These are phyloP conservation scores for Epichloe baconii DNA, from an alignment of 2,329 filamentous ascomycete genomes.

Conservation along the genomic window DNA sequence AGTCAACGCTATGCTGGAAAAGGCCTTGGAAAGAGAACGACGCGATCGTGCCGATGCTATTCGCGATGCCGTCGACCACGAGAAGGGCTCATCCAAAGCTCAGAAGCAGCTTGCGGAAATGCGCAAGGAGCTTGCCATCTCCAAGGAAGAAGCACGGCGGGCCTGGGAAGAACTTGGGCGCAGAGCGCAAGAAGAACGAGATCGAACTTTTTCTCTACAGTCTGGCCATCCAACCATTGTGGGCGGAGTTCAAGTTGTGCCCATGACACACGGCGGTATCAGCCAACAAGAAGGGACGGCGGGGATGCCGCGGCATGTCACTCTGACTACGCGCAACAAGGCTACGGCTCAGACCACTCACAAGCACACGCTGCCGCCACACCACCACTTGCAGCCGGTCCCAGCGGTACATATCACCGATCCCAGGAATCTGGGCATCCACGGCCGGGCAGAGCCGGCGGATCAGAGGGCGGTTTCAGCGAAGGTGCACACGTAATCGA, in stretches of 20 bases:
- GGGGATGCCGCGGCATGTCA: slow-evolving; percentile 20
- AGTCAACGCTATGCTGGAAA: slow-evolving; percentile 66
- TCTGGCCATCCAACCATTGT: slow-evolving; percentile 81
- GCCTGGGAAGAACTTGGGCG: slow-evolving; percentile 96
- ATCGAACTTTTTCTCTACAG: slow-evolving; percentile 72
- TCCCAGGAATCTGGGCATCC: slow-evolving; percentile 12
- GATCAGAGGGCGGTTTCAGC: slow-evolving; percentile 49
- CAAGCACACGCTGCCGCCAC: slow-evolving; percentile 30
- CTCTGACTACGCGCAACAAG: slow-evolving; percentile 16
- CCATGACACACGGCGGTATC: slow-evolving; percentile 64
- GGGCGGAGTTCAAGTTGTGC: slow-evolving; percentile 88
- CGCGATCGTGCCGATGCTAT: slow-evolving; percentile 55
- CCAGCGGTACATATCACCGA: slow-evolving; percentile 12
- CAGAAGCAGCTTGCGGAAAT: slow-evolving; percentile 79
- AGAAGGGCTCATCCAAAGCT: slow-evolving; percentile 59
- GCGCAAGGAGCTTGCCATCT: slow-evolving; percentile 85
- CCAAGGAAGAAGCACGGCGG: slow-evolving; percentile 86
- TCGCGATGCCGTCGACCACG: slow-evolving; percentile 50
- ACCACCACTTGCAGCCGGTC: slow-evolving; percentile 17
- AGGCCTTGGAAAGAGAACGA: slow-evolving; percentile 61
- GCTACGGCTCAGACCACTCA: slow-evolving; percentile 24
- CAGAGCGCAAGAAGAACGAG: slow-evolving; percentile 83
- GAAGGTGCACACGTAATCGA: slow-evolving; percentile 62
- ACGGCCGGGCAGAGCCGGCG: slow-evolving; percentile 12
- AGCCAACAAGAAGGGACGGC: slow-evolving; percentile 38